Conservation (phyloP, 176 grass and related monocot species). For the Juncus inflexus region DNA sequence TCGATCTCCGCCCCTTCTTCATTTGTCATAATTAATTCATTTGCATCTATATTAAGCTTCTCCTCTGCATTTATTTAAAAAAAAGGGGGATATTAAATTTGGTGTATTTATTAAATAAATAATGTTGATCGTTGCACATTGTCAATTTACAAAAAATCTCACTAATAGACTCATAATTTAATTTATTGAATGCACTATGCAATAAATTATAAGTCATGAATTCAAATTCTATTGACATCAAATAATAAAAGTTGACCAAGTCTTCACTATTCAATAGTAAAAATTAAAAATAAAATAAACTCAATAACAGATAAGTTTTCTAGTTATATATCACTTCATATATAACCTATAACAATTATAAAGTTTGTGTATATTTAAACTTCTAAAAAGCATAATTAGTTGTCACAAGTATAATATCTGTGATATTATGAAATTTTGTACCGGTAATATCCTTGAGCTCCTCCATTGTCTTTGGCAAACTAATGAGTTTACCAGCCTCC, state of each 20-base stretch:
- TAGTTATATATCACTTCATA: no score
- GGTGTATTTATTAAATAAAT: no score
- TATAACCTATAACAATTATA: no score
- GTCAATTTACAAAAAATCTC: no score
- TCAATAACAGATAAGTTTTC: not conserved
- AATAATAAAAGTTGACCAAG: not conserved
- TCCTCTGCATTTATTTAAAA: conserved; percentile 32
- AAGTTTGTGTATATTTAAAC: no score
- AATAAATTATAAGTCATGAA: not conserved
- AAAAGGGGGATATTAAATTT: not conserved
- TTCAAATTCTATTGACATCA: not conserved
- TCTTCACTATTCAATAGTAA: not conserved
- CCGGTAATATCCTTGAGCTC: conserved; percentile 52
- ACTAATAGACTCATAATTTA: no score
- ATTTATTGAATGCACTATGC: no score
- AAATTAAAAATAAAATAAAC: not conserved
- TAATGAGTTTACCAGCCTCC: conserved; percentile 64
- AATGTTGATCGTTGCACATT: no score
- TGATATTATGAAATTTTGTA: conserved; percentile 13
- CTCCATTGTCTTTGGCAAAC: conserved; percentile 64
- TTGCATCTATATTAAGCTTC: conserved; percentile 45
- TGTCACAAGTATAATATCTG: no score
- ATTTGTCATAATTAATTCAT: conserved; percentile 45
- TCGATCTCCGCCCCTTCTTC: conserved; percentile 66
- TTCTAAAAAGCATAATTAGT: no score